Conservation (phyloP, 2,329 filamentous ascomycete genomes). For the Phialophora macrospora region DNA sequence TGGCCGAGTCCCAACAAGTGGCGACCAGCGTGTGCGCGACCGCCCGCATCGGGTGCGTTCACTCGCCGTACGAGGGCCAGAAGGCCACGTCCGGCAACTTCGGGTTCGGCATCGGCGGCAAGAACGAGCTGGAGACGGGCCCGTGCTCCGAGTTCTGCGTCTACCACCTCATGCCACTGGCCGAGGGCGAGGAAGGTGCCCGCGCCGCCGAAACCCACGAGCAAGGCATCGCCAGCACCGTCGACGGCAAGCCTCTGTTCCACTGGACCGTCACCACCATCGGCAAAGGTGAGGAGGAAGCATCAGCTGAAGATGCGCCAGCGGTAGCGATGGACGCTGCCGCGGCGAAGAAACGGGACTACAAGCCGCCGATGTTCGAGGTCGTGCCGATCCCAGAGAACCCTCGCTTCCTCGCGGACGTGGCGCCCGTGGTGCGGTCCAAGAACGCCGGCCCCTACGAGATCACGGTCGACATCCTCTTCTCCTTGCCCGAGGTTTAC, state of each 20-base stretch:
- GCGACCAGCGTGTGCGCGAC: constrained; percentile 52
- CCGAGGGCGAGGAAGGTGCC: constrained; percentile 30
- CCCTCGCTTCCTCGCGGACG: constrained; percentile 41
- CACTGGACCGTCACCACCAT: constrained; percentile 3
- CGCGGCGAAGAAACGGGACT: not conserved
- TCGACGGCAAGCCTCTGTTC: constrained; percentile 14
- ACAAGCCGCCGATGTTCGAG: not conserved
- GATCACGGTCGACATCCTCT: constrained; percentile 59
- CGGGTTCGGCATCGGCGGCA: constrained; percentile 44
- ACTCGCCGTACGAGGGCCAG: constrained; percentile 56
- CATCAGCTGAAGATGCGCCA: not conserved
- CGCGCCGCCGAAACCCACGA: not conserved
- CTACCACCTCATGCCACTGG: constrained; percentile 57
- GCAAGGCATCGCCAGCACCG: constrained; percentile 6
- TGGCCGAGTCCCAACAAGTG: constrained; percentile 53
- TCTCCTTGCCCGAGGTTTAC: constrained; percentile 46
- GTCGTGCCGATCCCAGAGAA: constrained; percentile 1
- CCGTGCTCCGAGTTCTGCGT: constrained; percentile 52
- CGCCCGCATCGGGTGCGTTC: constrained; percentile 50
- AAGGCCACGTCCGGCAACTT: constrained; percentile 60
- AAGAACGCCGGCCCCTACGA: constrained; percentile 61
- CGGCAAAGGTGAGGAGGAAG: not conserved
- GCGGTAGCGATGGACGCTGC: not conserved
- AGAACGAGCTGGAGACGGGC: constrained; percentile 48
- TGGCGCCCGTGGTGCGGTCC: constrained; percentile 53